Base-by-base conservation (phyloP, 2,329 filamentous ascomycete species). In the Ilyonectria destructans region DNA sequence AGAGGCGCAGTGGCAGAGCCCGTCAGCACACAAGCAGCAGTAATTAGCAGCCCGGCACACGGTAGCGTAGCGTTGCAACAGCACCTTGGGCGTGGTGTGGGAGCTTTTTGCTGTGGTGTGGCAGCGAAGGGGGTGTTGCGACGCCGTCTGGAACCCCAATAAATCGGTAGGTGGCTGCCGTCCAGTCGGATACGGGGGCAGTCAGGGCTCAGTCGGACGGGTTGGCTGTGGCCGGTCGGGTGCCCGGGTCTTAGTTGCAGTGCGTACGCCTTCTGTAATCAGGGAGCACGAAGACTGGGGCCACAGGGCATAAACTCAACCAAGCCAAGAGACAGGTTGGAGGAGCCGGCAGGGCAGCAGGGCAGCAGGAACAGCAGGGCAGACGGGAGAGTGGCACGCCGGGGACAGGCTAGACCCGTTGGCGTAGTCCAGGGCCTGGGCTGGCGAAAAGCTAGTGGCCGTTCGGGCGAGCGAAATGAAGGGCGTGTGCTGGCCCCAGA, bases 381-480 rank as follows among this genome's bases (percentile, higher is more conserved):
- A 43, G 40, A 43, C 40, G 40, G 17, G 13, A 43, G 40, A 43
- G 40, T 8, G 15, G 5, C 40, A 43, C 15, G 40, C 15, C n/a
- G 40, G 15, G 40, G 40, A 43, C 40, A 43, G n/a, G n/a, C 40
- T 8, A 43, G 17, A n/a, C 40, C 40, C 17, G 26, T 51, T 51
- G 23, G 13, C 21, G 19, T 23, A 19, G 46, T 8, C 7, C 40
- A 17, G 40, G 40, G 52, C 58, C 58, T 65, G 45, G 58, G 19
- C 55, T 62, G 31, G 65, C 59, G 54, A 46, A 21, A 54, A 13
- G 60, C 54, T 68, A 59, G 65, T 35, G 56, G 59, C 62, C 58
- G 58, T 64, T 66, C 62, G 66, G 69, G 56, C 52, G 37, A 37
- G 62, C 67, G 74, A 76, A 75, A 76, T 76, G 74, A 76, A 73